Evolutionary conservation across 305 asterid genomes (phyloP).

Genomic region (Fraxinus sp.): DNA sequence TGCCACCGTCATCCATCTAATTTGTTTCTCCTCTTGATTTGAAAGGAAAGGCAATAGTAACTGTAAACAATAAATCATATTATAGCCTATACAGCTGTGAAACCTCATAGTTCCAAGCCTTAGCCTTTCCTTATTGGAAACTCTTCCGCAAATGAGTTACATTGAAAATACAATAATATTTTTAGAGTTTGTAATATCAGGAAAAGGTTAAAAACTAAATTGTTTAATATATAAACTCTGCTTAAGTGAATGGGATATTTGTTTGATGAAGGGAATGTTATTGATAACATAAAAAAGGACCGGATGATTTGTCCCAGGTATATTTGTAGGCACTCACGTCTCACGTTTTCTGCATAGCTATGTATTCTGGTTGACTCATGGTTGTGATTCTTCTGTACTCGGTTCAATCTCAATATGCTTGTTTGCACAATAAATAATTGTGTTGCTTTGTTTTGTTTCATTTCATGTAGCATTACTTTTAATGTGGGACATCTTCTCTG

Average conservation of each 20-base stretch:
- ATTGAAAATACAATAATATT: not conserved
- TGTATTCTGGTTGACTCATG: conserved; percentile 12
- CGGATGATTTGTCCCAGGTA: not conserved
- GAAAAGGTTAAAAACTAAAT: not conserved
- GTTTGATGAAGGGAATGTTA: conserved; percentile 5
- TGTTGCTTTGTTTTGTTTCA: conserved; percentile 19
- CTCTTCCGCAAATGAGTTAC: not conserved
- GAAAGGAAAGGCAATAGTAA: not conserved
- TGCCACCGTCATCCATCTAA: not conserved
- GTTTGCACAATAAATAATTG: conserved; percentile 17
- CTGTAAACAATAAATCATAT: not conserved
- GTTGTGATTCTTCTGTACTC: not conserved
- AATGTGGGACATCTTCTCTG: conserved; percentile 37
- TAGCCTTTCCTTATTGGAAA: not conserved
- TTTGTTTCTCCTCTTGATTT: not conserved
- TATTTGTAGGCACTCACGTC: not conserved
- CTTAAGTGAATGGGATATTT: not conserved
- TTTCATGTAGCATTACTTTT: conserved; percentile 18
- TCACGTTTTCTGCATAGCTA: conserved; percentile 5
- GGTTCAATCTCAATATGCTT: not conserved
- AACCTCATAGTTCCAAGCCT: not conserved
- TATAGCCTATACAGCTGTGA: not conserved
- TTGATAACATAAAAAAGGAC: not conserved
- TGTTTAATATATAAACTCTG: not conserved
- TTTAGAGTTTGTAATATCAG: not conserved